Conservation (phyloP, 495 filamentous ascomycete genomes). For the Penicillium daleae region DNA sequence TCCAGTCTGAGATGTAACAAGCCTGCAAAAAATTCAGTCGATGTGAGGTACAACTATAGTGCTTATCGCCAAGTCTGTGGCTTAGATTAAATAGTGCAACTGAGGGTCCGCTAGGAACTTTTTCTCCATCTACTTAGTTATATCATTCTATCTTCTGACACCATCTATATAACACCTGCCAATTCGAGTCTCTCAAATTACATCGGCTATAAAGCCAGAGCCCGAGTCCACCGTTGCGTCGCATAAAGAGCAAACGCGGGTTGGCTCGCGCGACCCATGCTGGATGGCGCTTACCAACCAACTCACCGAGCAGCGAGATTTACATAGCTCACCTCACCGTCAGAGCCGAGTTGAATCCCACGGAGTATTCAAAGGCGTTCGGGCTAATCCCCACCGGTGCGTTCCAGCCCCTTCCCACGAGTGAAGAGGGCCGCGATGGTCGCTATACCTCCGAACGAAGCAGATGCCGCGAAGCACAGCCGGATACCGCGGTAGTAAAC, state of each 20-base stretch:
- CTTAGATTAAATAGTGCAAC: neutral
- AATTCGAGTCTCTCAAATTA: neutral
- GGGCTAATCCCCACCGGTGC: constrained; percentile 16
- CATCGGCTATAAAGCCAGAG: too few species aligned
- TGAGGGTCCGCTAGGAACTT: neutral
- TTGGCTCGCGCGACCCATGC: neutral
- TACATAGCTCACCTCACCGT: neutral
- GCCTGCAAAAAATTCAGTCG: too few species aligned
- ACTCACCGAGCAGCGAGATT: neutral
- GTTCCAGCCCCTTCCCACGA: constrained; percentile 48
- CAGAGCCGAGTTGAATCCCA: neutral
- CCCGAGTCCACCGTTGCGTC: too few species aligned
- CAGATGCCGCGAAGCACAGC: constrained; percentile 58
- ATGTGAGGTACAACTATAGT: neutral
- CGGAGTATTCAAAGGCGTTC: neutral
- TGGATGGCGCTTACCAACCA: neutral
- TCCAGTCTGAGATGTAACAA: too few species aligned
- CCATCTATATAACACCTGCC: neutral
- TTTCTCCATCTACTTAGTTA: neutral
- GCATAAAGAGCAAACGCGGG: neutral
- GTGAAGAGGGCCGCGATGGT: constrained; percentile 56
- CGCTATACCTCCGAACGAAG: constrained; percentile 53
- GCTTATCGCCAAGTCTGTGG: neutral
- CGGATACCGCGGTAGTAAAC: constrained; percentile 63
- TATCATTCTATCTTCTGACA: neutral